phyloP scores from a whole-genome alignment of 2,329 filamentous ascomycete genomes.

The Paraphaeosphaeria minitans region DNA sequence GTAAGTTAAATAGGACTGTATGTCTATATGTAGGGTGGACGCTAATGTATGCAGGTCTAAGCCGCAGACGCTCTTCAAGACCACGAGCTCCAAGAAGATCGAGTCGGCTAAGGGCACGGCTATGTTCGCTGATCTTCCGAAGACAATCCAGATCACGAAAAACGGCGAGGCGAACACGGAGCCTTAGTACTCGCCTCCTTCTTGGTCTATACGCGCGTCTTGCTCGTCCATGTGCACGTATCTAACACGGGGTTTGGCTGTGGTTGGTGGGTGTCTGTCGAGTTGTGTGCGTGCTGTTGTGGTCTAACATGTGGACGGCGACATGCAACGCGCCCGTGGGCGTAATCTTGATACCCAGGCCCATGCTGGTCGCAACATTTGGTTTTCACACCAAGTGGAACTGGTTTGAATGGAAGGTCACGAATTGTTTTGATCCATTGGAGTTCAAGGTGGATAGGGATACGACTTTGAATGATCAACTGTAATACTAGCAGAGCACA shows the following conservation, averaged over 20 bases:
- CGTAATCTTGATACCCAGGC: constrained; percentile 1
- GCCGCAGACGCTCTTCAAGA: constrained; percentile 50
- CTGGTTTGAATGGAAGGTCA: neutral
- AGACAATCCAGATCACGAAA: constrained; percentile 18
- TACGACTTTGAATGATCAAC: constrained; percentile 1
- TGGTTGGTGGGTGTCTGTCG: neutral
- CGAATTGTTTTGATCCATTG: neutral
- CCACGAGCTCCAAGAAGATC: constrained; percentile 48
- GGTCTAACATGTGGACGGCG: neutral
- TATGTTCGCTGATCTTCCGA: constrained; percentile 47
- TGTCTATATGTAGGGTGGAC: neutral
- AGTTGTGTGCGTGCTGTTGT: neutral
- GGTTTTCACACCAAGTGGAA: neutral
- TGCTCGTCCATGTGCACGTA: neutral
- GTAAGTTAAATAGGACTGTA: constrained; percentile 25
- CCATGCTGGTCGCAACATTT: neutral
- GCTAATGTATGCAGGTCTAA: constrained; percentile 40
- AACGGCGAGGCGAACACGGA: neutral
- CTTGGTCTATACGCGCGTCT: neutral
- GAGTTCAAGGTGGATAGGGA: neutral
- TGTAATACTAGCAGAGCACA: neutral
- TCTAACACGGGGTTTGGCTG: neutral
- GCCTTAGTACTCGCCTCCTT: neutral
- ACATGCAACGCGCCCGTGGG: neutral
- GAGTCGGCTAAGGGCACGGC: constrained; percentile 40